A percentile compares a stretch with the other conserved stretches of the same genome.
Evolutionary conservation across 257 asterid genomes (phyloP).

Genomic region (Gentiana dahurica): DNA sequence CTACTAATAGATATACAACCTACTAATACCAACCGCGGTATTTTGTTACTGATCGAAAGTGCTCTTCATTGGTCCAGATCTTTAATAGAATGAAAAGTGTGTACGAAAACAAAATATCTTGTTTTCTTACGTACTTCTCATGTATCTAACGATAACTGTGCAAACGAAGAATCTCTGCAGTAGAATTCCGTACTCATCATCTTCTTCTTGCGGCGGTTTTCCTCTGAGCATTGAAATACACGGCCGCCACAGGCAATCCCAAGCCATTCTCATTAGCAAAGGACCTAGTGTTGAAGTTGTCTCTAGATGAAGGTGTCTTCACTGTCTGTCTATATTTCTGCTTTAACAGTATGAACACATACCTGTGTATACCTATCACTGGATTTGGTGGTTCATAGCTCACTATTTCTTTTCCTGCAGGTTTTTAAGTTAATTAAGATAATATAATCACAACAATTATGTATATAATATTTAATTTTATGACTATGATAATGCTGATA

Average conservation of each 20-base stretch:
- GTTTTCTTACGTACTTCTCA: too few species aligned
- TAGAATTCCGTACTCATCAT: slow-evolving; percentile 13
- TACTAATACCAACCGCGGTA: too few species aligned
- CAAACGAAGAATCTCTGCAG: too few species aligned
- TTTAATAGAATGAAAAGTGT: too few species aligned
- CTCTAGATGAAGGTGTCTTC: slow-evolving; percentile 52
- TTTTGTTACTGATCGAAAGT: too few species aligned
- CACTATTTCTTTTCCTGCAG: slow-evolving; percentile 68
- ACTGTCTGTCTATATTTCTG: slow-evolving; percentile 57
- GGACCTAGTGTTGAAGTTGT: slow-evolving; percentile 44
- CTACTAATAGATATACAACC: too few species aligned
- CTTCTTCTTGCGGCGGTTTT: slow-evolving; percentile 87
- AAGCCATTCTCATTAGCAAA: slow-evolving; percentile 59
- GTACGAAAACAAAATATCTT: too few species aligned
- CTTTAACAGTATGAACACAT: slow-evolving; percentile 58
- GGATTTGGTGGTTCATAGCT: slow-evolving; percentile 69
- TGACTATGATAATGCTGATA: background rate
- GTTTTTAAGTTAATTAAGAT: background rate
- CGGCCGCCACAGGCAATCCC: slow-evolving; percentile 70
- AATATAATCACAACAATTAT: background rate
- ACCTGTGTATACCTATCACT: slow-evolving; percentile 77
- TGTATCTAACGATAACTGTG: too few species aligned
- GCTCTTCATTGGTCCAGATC: too few species aligned
- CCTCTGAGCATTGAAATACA: slow-evolving; percentile 82
- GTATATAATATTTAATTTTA: background rate